These are phyloP conservation scores for Phyllosticta paracitricarpa DNA, from an alignment of 2,329 filamentous ascomycete species.

Conservation along the genomic window DNA sequence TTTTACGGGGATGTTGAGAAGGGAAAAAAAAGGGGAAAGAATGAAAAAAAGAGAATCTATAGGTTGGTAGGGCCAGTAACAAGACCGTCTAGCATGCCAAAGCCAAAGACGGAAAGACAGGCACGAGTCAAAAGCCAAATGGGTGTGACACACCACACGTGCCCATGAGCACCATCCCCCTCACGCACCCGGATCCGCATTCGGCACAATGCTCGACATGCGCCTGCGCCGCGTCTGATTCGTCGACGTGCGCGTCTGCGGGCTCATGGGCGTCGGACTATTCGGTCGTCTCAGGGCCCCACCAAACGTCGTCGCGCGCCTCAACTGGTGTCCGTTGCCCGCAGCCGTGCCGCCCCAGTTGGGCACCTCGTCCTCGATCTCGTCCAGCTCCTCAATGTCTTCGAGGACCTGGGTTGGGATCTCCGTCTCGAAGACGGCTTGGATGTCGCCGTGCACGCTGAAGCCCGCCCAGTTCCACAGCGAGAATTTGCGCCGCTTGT, in stretches of 20 bases:
- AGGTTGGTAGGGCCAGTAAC: no score
- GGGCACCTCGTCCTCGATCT: slow-evolving; percentile 33
- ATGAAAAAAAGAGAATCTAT: no score
- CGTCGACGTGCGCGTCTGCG: neutral
- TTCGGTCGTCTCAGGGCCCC: neutral
- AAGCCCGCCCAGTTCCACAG: slow-evolving; percentile 62
- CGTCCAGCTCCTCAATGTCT: slow-evolving; percentile 40
- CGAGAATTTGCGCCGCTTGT: slow-evolving; percentile 31
- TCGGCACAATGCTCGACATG: neutral
- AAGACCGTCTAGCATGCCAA: neutral
- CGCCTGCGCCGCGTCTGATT: neutral
- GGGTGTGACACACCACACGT: no score
- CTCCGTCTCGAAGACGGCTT: slow-evolving; percentile 62
- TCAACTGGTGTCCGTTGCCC: slow-evolving; percentile 9
- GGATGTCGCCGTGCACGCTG: slow-evolving; percentile 61
- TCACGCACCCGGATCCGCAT: neutral
- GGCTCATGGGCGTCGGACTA: neutral
- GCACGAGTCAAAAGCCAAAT: no score
- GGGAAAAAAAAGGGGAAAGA: no score
- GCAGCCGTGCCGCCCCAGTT: slow-evolving; percentile 29
- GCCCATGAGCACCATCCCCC: neutral
- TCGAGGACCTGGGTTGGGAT: slow-evolving; percentile 48
- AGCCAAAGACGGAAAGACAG: neutral
- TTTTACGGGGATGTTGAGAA: no score
- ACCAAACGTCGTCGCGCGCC: neutral